Base-by-base conservation (phyloP, 352 stramenopile genomes). In the Phytopythium litorale region DNA sequence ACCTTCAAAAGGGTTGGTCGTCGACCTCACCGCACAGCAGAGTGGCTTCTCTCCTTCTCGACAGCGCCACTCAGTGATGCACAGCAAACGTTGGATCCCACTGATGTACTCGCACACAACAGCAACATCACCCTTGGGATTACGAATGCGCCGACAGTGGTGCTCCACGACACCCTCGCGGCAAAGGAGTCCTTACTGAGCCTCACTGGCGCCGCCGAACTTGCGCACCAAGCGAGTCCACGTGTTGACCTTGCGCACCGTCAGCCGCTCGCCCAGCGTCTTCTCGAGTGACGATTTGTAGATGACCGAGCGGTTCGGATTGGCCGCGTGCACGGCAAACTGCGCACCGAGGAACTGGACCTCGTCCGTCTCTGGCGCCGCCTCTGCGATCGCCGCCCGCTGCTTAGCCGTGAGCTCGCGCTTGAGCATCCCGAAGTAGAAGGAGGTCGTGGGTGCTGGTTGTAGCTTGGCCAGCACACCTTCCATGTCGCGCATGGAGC, bases 231-330 rank as follows among this genome's bases (percentile, higher is more conserved):
- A 59, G 50, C 60, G 68, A 21, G 65, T 49, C 56, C 71, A 58
- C 35, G 65, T 75, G 62, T 71, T 75, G 18, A 66, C 58, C 23
- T 58, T 73, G 48, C 68, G 68, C 52, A 75, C 58, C 9, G 68
- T 75, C 53, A 73, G 53, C 4, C 60, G 42, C 9, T 67, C 45
- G 32, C 65, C 61, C 25, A 75, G 33, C 48, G 67, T 72, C 54
- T 72, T 75, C 42, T 75, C 65, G 38, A 75, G 68, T 18, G 62
- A 62, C 18, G 62, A 57, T 19, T 75, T 75, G 58, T 66, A 75
- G 33, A 75, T 46, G n/a, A 64, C 63, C n/a, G 68, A 75, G 28
- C 64, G 56, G 40, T 53, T 71, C 50, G 70, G 68, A 23, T 69
- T 67, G 45, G 60, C 67, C 51, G 51, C 33, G 28, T 75, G 70